Evolutionary conservation across 176 grass and related monocot genomes (phyloP).

Genomic region (Phyllostachys edulis): DNA sequence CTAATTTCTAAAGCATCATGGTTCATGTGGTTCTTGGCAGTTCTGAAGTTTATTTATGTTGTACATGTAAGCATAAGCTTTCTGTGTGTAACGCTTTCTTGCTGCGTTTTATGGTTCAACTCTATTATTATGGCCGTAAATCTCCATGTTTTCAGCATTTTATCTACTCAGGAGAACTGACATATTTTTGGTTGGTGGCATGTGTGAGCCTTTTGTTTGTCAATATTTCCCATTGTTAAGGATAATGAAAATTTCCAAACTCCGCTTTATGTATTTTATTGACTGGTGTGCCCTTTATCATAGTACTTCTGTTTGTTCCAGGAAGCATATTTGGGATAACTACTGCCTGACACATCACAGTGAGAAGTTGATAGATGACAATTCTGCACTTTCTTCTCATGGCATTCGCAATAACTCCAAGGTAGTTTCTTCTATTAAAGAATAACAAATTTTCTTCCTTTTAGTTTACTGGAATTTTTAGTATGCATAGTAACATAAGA

Average conservation of each 20-base stretch:
- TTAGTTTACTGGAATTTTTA: background rate
- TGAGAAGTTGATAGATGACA: constrained; percentile 81
- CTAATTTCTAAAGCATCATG: background rate
- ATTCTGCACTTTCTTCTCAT: constrained; percentile 56
- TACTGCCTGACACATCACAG: constrained; percentile 65
- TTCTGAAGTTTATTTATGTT: background rate
- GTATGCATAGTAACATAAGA: background rate
- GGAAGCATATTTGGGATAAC: constrained; percentile 94
- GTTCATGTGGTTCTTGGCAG: background rate
- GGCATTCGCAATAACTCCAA: constrained; percentile 70
- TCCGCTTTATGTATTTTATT: background rate
- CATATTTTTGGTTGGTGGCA: constrained; percentile 10
- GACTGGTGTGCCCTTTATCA: background rate
- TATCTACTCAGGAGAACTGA: background rate
- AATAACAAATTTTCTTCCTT: constrained; percentile 13
- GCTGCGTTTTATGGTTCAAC: background rate
- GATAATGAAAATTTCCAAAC: background rate
- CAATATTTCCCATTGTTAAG: background rate
- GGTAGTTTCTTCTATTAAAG: constrained; percentile 42
- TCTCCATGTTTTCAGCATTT: background rate
- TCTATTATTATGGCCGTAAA: background rate
- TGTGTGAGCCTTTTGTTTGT: background rate
- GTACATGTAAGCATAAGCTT: background rate
- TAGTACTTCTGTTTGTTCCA: constrained; percentile 20
- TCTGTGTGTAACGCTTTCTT: background rate